Conservation (phyloP, 768 basidiomycete genomes). For the Naganishia onofrii region DNA sequence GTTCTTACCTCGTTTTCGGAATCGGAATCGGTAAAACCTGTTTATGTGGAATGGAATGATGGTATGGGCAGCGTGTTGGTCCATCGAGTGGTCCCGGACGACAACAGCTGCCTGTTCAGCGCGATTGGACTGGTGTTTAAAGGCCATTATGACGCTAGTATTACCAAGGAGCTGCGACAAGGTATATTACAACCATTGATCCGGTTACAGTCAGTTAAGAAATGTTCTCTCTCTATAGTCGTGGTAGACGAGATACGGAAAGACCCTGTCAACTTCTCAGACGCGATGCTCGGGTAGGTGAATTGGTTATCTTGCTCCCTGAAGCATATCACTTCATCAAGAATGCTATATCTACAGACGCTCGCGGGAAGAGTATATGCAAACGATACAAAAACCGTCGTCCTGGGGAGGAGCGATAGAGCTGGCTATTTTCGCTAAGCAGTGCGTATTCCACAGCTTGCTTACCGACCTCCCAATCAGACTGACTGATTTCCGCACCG, state of each 20-base stretch:
- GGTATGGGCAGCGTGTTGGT: conserved; percentile 40
- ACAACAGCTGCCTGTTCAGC: conserved; percentile 92
- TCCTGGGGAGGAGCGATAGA: conserved; percentile 95
- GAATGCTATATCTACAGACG: conserved; percentile 55
- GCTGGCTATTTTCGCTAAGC: conserved; percentile 73
- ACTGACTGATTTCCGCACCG: not conserved
- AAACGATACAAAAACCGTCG: conserved; percentile 71
- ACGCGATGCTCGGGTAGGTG: conserved; percentile 80
- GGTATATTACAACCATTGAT: conserved; percentile 55
- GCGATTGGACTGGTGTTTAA: conserved; percentile 80
- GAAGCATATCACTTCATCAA: not conserved
- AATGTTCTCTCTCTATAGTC: conserved; percentile 56
- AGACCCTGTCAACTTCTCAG: conserved; percentile 71
- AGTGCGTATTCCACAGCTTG: conserved; percentile 49
- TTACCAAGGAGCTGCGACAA: conserved; percentile 66
- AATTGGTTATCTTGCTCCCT: conserved; percentile 1
- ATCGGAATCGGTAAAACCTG: conserved; percentile 3
- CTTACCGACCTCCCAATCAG: no score
- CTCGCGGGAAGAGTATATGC: conserved; percentile 68
- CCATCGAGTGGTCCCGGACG: conserved; percentile 81
- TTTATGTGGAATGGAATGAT: conserved; percentile 36
- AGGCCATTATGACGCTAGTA: conserved; percentile 65
- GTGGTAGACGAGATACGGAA: conserved; percentile 75
- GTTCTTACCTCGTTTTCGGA: not conserved
- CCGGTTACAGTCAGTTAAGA: not conserved